Percentiles rank a stretch among this genome's conserved stretches.
These are phyloP conservation scores for Torrubiella hemipterigena DNA, from an alignment of 2,329 filamentous ascomycete species.

Conservation along the genomic window DNA sequence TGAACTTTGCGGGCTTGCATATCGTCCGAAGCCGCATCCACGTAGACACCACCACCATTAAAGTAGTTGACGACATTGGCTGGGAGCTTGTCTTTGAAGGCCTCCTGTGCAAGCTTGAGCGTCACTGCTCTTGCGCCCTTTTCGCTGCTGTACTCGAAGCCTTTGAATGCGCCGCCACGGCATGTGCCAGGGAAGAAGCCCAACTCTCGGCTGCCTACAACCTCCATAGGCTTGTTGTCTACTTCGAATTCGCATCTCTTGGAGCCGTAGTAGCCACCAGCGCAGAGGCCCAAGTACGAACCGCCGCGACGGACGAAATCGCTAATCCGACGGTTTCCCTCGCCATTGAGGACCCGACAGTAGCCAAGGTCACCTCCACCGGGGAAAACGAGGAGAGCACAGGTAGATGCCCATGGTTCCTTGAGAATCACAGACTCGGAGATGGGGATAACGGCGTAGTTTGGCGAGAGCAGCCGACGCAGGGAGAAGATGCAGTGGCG, in stretches of 20 bases:
- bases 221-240: constrained; percentile 64
- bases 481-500: constrained; percentile 81
- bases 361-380: constrained; percentile 92
- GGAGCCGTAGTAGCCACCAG: constrained; percentile 84
- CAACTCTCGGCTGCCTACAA: constrained; percentile 74
- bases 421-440: constrained; percentile 68
- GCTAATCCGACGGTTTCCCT: constrained; percentile 72
- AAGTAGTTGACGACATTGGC: constrained; percentile 68
- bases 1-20: constrained; percentile 62
- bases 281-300: constrained; percentile 81
- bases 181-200: constrained; percentile 81
- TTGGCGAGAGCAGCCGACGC: constrained; percentile 71
- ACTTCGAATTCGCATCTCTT: constrained; percentile 83
- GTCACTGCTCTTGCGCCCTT: constrained; percentile 63
- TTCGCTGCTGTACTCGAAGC: constrained; percentile 87
- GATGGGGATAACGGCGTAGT: constrained; percentile 86
- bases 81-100: constrained; percentile 44
- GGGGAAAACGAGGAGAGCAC: constrained; percentile 81
- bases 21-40: constrained; percentile 55
- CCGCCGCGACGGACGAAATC: constrained; percentile 82
- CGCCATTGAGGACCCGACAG: constrained; percentile 75
- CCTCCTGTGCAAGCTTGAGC: constrained; percentile 50
- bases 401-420: constrained; percentile 82
- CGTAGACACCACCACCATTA: constrained; percentile 90
- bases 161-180: constrained; percentile 74